Percentiles rank a stretch among this genome's conserved stretches.
Evolutionary conservation across 805 yeast genomes (phyloP).

Genomic region (Candida easanensis): DNA sequence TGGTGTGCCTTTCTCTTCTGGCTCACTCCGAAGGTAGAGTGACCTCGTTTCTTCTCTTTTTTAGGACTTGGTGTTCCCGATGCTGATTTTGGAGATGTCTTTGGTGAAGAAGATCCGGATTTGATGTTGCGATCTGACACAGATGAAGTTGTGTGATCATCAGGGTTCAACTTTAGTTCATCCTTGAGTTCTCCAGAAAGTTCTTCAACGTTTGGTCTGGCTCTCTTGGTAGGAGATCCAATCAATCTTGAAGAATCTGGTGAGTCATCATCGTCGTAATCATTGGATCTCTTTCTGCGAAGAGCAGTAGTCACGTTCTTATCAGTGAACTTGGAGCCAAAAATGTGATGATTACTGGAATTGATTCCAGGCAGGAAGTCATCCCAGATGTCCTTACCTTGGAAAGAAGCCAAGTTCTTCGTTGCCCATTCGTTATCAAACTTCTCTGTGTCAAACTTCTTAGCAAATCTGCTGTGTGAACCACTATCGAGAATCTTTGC

Average conservation of each 20-base stretch:
- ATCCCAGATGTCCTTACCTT: conserved; percentile 25
- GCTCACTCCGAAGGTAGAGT: conserved; percentile 22
- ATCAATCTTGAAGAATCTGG: not conserved
- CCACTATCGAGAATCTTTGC: conserved; percentile 2
- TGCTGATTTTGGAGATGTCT: not conserved
- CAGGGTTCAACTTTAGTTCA: conserved; percentile 11
- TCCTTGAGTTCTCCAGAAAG: conserved; percentile 18
- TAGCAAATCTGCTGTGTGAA: conserved; percentile 19
- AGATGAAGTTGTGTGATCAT: not conserved
- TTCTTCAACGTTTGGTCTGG: conserved; percentile 10
- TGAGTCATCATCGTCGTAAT: conserved; percentile 3
- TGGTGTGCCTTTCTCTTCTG: conserved; percentile 23
- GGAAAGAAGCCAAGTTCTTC: conserved; percentile 7
- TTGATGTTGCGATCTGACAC: too few species aligned
- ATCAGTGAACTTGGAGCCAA: conserved; percentile 17
- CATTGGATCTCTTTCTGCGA: conserved; percentile 2
- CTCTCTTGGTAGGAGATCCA: conserved; percentile 5
- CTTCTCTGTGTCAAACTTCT: conserved; percentile 15
- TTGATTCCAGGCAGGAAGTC: conserved; percentile 14
- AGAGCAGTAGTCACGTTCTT: conserved; percentile 1
- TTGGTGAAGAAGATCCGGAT: not conserved
- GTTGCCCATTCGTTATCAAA: conserved; percentile 22
- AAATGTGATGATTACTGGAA: conserved; percentile 11
- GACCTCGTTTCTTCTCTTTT: conserved; percentile 12
- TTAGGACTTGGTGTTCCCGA: conserved; percentile 4